These are phyloP conservation scores for Aphanomyces euteiches DNA, from an alignment of 352 stramenopile genomes.

Conservation along the genomic window DNA sequence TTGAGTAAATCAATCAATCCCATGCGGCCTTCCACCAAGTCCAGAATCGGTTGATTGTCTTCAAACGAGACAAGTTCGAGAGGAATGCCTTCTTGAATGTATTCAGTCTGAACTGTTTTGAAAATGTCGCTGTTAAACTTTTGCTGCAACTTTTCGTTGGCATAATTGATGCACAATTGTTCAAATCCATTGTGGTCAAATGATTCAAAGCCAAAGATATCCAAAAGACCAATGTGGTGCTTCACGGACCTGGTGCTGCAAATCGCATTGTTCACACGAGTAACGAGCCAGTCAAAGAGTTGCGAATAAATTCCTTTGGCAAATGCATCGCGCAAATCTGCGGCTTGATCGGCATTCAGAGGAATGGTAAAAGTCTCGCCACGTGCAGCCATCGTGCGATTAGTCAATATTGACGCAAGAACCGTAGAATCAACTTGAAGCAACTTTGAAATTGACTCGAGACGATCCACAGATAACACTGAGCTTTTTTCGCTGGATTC, in stretches of 20 bases:
- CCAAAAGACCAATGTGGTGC: conserved; percentile 88
- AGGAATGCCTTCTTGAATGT: conserved; percentile 89
- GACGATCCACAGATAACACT: conserved; percentile 56
- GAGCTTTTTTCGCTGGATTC: conserved; percentile 37
- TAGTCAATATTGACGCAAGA: conserved; percentile 86
- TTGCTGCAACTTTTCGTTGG: conserved; percentile 88
- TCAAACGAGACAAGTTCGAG: conserved; percentile 83
- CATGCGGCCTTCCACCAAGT: conserved; percentile 84
- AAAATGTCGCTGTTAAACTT: conserved; percentile 93
- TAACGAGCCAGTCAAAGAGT: conserved; percentile 96
- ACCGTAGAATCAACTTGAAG: conserved; percentile 56
- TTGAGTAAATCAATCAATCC: conserved; percentile 93
- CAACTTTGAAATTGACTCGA: conserved; percentile 54
- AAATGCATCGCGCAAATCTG: conserved; percentile 86
- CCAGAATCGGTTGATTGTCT: conserved; percentile 89
- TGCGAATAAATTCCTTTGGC: conserved; percentile 96
- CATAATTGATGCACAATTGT: conserved; percentile 91
- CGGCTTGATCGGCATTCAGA: conserved; percentile 82
- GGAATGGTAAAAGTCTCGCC: conserved; percentile 92
- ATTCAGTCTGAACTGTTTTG: conserved; percentile 94
- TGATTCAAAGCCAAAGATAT: conserved; percentile 96
- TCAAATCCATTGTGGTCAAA: conserved; percentile 88
- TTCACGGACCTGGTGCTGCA: conserved; percentile 67
- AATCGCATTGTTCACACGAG: conserved; percentile 75
- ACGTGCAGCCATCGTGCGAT: conserved; percentile 88